Percentiles rank a stretch among this genome's conserved stretches.
Evolutionary conservation across 2,329 filamentous ascomycete genomes (phyloP).

Genomic region (Westerdykella ornata): DNA sequence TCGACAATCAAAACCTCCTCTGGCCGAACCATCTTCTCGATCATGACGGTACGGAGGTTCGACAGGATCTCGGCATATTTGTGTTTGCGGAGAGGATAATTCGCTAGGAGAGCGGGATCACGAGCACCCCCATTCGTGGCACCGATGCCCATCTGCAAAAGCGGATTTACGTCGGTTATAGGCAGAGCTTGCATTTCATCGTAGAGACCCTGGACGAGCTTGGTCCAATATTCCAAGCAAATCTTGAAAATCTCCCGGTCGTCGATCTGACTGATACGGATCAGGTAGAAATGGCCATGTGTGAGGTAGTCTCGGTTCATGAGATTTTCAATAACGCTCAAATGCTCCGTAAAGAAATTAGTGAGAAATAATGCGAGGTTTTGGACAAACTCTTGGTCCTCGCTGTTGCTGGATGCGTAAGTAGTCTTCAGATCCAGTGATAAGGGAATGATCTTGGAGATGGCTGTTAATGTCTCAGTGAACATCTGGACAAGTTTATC

Average conservation of each 20-base stretch:
- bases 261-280: constrained; percentile 96
- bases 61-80: constrained; percentile 93
- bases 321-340: constrained; percentile 89
- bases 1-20: constrained; percentile 99
- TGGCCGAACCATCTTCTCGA: constrained; percentile 98
- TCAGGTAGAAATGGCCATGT: constrained; percentile 96
- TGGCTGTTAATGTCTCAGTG: constrained; percentile 87
- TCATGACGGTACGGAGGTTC: constrained; percentile 95
- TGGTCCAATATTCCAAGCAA: constrained; percentile 97
- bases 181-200: constrained; percentile 98
- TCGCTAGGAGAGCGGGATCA: constrained; percentile 75
- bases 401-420: constrained; percentile 83
- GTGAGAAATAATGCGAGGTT: constrained; percentile 92
- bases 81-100: constrained; percentile 92
- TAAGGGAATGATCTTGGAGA: constrained; percentile 87
- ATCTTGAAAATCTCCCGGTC: constrained; percentile 99
- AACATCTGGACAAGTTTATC: constrained; percentile 98
- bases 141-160: constrained; percentile 67
- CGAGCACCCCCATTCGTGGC: constrained; percentile 74
- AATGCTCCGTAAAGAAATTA: constrained; percentile 92
- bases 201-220: constrained; percentile 93
- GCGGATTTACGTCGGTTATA: constrained; percentile 84
- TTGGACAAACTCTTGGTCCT: constrained; percentile 95
- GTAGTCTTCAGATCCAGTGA: constrained; percentile 84
- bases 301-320: constrained; percentile 92